Evolutionary conservation across 1,284 basidiomycete species (phyloP).

Genomic region (Ceratobasidium sp.): DNA sequence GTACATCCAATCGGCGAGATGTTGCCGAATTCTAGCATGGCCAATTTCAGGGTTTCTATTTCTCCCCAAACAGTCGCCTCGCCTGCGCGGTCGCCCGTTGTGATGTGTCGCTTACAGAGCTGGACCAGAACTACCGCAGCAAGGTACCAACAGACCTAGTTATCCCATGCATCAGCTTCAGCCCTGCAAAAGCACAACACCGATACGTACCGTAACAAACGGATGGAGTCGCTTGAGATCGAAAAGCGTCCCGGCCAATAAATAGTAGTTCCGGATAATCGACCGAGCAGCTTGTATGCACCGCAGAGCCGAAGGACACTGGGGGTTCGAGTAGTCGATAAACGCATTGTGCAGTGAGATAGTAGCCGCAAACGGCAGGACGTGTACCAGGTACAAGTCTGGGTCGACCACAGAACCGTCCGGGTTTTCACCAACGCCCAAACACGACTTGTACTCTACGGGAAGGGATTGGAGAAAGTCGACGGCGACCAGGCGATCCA

Average conservation of each 20-base stretch:
- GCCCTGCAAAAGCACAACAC: constrained; percentile 8
- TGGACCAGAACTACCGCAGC: constrained; percentile 84
- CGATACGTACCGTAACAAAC: constrained; percentile 69
- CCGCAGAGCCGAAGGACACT: constrained; percentile 69
- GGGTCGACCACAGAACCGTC: constrained; percentile 69
- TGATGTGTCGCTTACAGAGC: constrained; percentile 81
- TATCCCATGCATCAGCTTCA: constrained; percentile 12
- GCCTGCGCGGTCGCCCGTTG: constrained; percentile 68
- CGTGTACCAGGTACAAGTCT: constrained; percentile 82
- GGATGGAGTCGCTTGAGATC: constrained; percentile 80
- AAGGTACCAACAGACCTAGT: constrained; percentile 84
- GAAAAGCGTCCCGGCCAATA: constrained; percentile 74
- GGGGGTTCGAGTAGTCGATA: constrained; percentile 71
- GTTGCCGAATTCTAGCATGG: constrained; percentile 78
- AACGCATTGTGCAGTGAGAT: constrained; percentile 84
- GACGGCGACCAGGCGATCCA: constrained; percentile 69
- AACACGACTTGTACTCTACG: constrained; percentile 65
- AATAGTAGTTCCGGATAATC: constrained; percentile 75
- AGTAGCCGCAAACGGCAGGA: constrained; percentile 81
- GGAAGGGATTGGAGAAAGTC: constrained; percentile 76
- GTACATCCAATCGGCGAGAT: constrained; percentile 82
- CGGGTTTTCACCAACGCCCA: constrained; percentile 39
- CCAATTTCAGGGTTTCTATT: constrained; percentile 69
- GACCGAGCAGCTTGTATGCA: constrained; percentile 74
- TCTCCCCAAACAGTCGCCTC: constrained; percentile 83